These are phyloP conservation scores for Trypethelium eluteriae DNA, from an alignment of 495 filamentous ascomycete species.

Conservation along the genomic window DNA sequence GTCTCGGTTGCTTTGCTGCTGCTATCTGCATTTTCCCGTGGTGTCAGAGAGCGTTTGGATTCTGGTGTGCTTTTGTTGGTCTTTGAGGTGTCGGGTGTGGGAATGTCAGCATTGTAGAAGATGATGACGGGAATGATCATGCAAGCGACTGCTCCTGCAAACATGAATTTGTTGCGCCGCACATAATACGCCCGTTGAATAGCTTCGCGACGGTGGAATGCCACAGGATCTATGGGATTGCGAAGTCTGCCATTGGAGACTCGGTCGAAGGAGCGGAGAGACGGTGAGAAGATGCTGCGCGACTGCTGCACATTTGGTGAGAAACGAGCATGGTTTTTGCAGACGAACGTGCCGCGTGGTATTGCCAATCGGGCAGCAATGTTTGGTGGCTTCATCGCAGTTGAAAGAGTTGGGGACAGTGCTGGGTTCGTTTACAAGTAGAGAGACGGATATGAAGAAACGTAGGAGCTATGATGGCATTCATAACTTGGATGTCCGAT, in stretches of 20 bases:
- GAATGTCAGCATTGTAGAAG: slow-evolving; percentile 30
- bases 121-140: slow-evolving; percentile 42
- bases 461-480: no score
- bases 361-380: background rate
- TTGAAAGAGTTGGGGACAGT: background rate
- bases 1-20: slow-evolving; percentile 20
- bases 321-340: background rate
- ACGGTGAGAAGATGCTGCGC: background rate
- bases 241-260: slow-evolving; percentile 6
- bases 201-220: slow-evolving; percentile 39
- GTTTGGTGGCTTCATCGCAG: background rate
- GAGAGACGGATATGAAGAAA: no score
- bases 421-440: no score
- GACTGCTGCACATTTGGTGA: background rate
- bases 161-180: slow-evolving; percentile 42
- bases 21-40: slow-evolving; percentile 18
- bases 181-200: slow-evolving; percentile 40
- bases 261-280: background rate
- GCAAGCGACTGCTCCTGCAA: slow-evolving; percentile 42
- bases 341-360: background rate
- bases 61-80: slow-evolving; percentile 26
- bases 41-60: slow-evolving; percentile 7
- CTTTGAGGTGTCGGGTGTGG: slow-evolving; percentile 29
- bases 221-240: slow-evolving; percentile 40
- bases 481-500: no score